These are phyloP conservation scores for Tetrapyrgos nigripes DNA, from an alignment of 1,284 basidiomycete genomes.

Conservation along the genomic window DNA sequence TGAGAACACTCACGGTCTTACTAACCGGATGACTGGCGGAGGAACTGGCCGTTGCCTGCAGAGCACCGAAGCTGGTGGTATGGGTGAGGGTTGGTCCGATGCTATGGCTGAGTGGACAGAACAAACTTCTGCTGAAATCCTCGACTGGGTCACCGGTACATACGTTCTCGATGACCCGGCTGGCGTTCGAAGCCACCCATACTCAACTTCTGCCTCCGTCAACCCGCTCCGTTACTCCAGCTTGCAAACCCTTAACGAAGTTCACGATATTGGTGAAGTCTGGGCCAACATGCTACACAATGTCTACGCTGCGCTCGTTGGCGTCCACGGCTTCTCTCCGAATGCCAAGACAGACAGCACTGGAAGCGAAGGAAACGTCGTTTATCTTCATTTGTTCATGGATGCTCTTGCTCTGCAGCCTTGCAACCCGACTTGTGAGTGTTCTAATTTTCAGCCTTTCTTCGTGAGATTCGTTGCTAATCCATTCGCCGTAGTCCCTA, in stretches of 20 bases:
- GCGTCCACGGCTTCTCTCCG: constrained; percentile 45
- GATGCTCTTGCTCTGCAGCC: constrained; percentile 56
- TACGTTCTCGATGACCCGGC: constrained; percentile 37
- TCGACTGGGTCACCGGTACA: constrained; percentile 47
- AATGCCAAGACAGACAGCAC: constrained; percentile 47
- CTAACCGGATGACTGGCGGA: constrained; percentile 45
- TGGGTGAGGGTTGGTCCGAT: constrained; percentile 62
- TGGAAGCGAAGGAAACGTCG: constrained; percentile 52
- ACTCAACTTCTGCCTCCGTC: constrained; percentile 17
- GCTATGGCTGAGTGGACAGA: constrained; percentile 56
- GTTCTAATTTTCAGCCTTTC: not conserved
- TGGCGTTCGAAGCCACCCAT: constrained; percentile 21
- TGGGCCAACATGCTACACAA: constrained; percentile 60
- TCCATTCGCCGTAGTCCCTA: constrained; percentile 25
- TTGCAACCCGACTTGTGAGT: constrained; percentile 57
- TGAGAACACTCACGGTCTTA: constrained; percentile 47
- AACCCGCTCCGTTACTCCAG: constrained; percentile 14
- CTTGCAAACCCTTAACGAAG: constrained; percentile 6
- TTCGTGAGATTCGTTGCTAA: not conserved
- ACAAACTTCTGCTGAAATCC: constrained; percentile 39
- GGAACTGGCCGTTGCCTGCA: constrained; percentile 58
- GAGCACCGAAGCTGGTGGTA: constrained; percentile 52
- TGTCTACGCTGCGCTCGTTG: too few species aligned
- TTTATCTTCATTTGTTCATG: constrained; percentile 55
- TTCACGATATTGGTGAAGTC: too few species aligned